Conservation (phyloP, 345 rosid genomes). For the Trapa incisa region DNA sequence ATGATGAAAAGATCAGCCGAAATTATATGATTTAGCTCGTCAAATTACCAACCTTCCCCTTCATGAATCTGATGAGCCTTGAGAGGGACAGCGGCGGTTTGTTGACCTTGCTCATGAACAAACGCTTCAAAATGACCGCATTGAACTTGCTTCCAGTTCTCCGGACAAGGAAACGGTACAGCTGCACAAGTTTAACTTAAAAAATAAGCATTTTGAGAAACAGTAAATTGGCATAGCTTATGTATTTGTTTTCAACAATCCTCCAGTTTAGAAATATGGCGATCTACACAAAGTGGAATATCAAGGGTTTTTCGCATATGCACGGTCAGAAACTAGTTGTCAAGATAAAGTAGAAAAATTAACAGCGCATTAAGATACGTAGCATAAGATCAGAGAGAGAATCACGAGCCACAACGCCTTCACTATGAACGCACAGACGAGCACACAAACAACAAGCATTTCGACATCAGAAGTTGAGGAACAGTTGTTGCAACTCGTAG, state of each 20-base stretch:
- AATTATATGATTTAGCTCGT: background rate
- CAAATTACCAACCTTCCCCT: slow-evolving; percentile 38
- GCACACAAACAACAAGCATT: background rate
- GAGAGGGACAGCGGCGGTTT: slow-evolving; percentile 58
- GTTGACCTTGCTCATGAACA: slow-evolving; percentile 67
- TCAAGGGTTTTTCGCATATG: background rate
- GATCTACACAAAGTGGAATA: background rate
- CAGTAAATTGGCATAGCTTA: too few species aligned
- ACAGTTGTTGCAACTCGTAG: background rate
- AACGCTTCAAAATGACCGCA: slow-evolving; percentile 59
- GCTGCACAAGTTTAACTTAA: slow-evolving; percentile 14
- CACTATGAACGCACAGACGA: too few species aligned
- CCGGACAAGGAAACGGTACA: slow-evolving; percentile 62
- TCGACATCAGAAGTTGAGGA: background rate
- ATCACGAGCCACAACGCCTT: too few species aligned
- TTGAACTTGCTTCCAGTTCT: slow-evolving; percentile 65
- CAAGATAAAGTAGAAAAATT: background rate
- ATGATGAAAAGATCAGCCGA: too few species aligned
- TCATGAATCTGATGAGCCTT: slow-evolving; percentile 33
- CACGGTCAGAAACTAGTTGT: background rate
- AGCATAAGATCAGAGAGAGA: too few species aligned
- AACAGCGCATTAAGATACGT: background rate
- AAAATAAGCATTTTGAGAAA: background rate
- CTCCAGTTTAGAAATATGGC: background rate
- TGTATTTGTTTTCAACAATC: background rate